These are phyloP conservation scores for Penicillium palitans DNA, from an alignment of 2,329 filamentous ascomycete genomes.

Conservation along the genomic window DNA sequence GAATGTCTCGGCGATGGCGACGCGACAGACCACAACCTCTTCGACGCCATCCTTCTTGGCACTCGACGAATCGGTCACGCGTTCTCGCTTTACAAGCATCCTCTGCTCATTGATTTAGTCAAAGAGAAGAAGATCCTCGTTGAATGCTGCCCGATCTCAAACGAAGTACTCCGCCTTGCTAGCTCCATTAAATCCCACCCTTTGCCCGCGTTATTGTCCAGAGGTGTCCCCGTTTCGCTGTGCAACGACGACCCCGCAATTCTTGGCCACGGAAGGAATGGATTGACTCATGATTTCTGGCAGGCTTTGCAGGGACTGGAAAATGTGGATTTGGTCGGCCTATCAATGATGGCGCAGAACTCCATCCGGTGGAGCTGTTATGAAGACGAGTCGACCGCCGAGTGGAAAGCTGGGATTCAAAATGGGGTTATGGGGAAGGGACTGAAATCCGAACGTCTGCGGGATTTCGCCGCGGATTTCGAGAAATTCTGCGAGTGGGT, in stretches of 20 bases:
- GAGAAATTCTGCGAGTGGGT: slow-evolving; percentile 92
- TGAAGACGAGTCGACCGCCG: slow-evolving; percentile 70
- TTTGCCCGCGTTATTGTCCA: slow-evolving; percentile 77
- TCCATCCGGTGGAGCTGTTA: slow-evolving; percentile 87
- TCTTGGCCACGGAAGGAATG: slow-evolving; percentile 76
- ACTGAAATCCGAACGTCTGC: slow-evolving; percentile 69
- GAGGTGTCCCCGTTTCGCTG: slow-evolving; percentile 79
- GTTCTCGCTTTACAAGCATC: slow-evolving; percentile 88
- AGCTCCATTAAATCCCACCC: slow-evolving; percentile 75
- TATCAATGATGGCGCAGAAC: slow-evolving; percentile 88
- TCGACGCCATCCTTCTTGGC: slow-evolving; percentile 83
- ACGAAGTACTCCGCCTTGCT: slow-evolving; percentile 80
- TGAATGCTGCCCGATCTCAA: slow-evolving; percentile 88
- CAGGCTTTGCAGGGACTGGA: slow-evolving; percentile 89
- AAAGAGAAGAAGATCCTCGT: slow-evolving; percentile 85
- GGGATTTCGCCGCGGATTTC: slow-evolving; percentile 78
- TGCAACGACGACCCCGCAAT: slow-evolving; percentile 92
- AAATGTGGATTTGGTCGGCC: slow-evolving; percentile 81
- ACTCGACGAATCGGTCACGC: slow-evolving; percentile 87
- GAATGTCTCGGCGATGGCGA: slow-evolving; percentile 81
- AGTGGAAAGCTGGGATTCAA: slow-evolving; percentile 72
- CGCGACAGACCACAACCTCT: slow-evolving; percentile 77
- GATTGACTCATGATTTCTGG: slow-evolving; percentile 93
- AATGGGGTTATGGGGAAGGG: slow-evolving; percentile 72
- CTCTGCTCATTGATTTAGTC: slow-evolving; percentile 81